Evolutionary conservation across 768 basidiomycete genomes (phyloP), one percentile per base, ranked within the genome.

Genomic region (Hemileccinum impolitum): DNA sequence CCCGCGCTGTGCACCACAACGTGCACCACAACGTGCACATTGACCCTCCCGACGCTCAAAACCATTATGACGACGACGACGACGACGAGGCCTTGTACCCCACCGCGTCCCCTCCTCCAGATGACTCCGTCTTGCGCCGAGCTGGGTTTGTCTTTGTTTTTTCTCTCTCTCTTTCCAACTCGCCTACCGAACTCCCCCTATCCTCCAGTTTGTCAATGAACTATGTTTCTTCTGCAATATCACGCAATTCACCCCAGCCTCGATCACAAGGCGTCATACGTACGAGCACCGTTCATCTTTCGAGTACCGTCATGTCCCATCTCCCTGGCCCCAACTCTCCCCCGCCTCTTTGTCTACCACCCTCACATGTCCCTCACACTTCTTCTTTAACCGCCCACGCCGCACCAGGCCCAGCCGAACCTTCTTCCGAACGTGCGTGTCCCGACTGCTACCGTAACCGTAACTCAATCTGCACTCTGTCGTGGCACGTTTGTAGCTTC

Each of bases 211-310:
- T 85, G 52, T 70, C 81, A 15, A 73, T 70, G 53, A 78, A 76
- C 53, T 80, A 74, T 59, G 51, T 66, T 59, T 61, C 67, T 36
- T 60, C 59, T 45, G 41, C 60, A 45, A 53, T 67, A 52, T 14
- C 55, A 45, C 60, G 56, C 44, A 47, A 34, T n/a, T n/a, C n/a
- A n/a, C n/a, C n/a, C 10, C 54, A 45, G 8, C 71, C 78, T 9
- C 85, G 82, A 56, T 80, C 81, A 1, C 82, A 81, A 53, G 76
- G 77, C 54, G 73, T 75, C 25, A 90, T 90, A 51, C 80, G 88
- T 15, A 72, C 79, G 30, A 75, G 70, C 53, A 89, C 87, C 0
- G 75, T 90, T 61, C 74, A 83, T 44, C 72, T 90, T 3, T 85
- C 86, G 15, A 72, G 70, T 45, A 75, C 76, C 4, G 38, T 70